Percentiles rank a stretch among this genome's conserved stretches.
Evolutionary conservation across 2,329 filamentous ascomycete species (phyloP).

Genomic region (Coniochaeta sp.): DNA sequence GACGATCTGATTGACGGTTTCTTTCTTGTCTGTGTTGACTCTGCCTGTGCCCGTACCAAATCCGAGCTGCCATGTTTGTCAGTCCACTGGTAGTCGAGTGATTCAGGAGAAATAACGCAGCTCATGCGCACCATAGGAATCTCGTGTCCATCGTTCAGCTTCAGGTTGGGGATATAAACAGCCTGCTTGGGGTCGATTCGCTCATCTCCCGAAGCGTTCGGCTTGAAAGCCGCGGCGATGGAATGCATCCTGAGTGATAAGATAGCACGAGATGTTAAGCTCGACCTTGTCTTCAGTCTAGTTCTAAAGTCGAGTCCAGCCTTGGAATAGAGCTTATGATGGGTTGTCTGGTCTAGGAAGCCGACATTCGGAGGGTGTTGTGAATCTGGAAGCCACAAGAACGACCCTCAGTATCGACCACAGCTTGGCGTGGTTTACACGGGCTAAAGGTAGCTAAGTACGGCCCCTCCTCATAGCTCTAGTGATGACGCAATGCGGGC

Average conservation of each 20-base stretch:
- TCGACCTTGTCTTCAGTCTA: no score
- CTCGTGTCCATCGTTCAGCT: constrained; percentile 65
- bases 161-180: constrained; percentile 46
- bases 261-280: background rate
- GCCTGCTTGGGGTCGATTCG: constrained; percentile 28
- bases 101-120: no score
- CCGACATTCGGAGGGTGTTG: background rate
- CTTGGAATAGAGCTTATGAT: no score
- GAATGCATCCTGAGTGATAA: constrained; percentile 30
- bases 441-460: background rate
- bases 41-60: constrained; percentile 62
- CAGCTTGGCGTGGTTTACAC: background rate
- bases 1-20: constrained; percentile 40
- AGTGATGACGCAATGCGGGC: background rate
- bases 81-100: background rate
- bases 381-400: no score
- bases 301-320: no score
- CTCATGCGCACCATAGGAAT: constrained; percentile 55
- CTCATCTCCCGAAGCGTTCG: constrained; percentile 26
- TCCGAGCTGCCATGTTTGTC: constrained; percentile 29
- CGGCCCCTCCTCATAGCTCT: background rate
- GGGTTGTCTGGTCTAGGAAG: background rate
- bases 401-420: background rate
- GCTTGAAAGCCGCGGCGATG: constrained; percentile 27
- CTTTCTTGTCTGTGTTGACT: constrained; percentile 35